These are phyloP conservation scores for Candida chauliodis DNA, from an alignment of 805 yeast species.

Conservation along the genomic window DNA sequence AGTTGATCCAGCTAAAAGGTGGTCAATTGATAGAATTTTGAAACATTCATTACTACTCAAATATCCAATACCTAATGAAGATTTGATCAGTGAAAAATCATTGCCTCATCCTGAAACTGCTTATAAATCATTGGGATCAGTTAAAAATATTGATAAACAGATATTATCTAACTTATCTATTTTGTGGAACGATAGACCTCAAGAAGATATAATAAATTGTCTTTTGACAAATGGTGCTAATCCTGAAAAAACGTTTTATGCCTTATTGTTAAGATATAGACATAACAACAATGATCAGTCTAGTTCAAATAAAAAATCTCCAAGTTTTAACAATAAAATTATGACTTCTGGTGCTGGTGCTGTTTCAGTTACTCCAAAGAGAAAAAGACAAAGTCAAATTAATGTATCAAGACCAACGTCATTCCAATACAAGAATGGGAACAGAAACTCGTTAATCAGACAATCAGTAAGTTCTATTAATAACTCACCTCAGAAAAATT, in stretches of 20 bases:
- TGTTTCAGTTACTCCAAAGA: constrained; percentile 22
- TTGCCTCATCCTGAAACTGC: constrained; percentile 58
- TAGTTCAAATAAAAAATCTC: constrained; percentile 10
- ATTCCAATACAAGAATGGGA: constrained; percentile 31
- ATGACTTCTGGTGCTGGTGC: constrained; percentile 18
- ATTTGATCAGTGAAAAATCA: constrained; percentile 40
- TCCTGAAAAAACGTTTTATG: constrained; percentile 46
- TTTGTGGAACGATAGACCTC: constrained; percentile 54
- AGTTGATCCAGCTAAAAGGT: constrained; percentile 68
- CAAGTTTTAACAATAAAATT: constrained; percentile 5
- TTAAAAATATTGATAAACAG: constrained; percentile 47
- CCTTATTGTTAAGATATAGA: constrained; percentile 42
- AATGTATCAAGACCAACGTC: constrained; percentile 41
- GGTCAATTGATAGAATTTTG: constrained; percentile 63
- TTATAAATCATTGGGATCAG: constrained; percentile 45
- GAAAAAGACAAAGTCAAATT: constrained; percentile 26
- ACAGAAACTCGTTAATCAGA: constrained; percentile 9
- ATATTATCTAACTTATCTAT: constrained; percentile 53
- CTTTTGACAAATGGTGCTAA: constrained; percentile 37
- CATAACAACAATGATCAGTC: constrained; percentile 23
- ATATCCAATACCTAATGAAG: constrained; percentile 47
- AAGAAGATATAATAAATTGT: constrained; percentile 35
- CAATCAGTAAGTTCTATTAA: constrained; percentile 15
- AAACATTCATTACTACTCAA: constrained; percentile 52
- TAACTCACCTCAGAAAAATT: constrained; percentile 17